phyloP scores from a whole-genome alignment of 1,284 basidiomycete species.

The Tilletia horrida region DNA sequence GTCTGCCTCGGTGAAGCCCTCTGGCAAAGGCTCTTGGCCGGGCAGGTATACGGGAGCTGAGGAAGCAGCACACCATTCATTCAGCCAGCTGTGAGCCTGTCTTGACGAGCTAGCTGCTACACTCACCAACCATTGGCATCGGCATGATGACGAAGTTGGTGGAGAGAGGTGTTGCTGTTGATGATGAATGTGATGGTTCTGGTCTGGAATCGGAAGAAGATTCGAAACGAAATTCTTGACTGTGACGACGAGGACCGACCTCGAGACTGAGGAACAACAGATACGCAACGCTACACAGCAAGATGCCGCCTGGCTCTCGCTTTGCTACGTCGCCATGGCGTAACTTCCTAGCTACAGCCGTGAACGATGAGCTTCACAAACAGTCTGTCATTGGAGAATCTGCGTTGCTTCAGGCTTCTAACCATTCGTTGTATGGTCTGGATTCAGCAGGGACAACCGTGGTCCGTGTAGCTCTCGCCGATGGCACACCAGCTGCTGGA shows the following conservation, averaged over 20 bases:
- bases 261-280: no score
- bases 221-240: no score
- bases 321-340: constrained; percentile 12
- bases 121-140: constrained; percentile 12
- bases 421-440: background rate
- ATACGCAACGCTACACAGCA: background rate
- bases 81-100: background rate
- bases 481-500: background rate
- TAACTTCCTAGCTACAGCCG: background rate
- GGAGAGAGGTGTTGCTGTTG: background rate
- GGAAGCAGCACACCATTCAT: background rate
- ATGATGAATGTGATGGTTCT: background rate
- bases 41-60: constrained; percentile 36
- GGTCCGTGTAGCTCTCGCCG: background rate
- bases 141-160: background rate
- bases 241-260: no score
- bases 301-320: constrained; percentile 15
- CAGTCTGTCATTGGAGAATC: constrained; percentile 7
- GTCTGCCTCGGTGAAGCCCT: constrained; percentile 77
- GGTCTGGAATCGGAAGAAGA: background rate
- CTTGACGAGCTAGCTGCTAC: background rate
- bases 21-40: constrained; percentile 64
- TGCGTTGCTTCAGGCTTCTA: background rate
- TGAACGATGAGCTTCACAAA: constrained; percentile 6
- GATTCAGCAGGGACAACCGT: constrained; percentile 9